These are phyloP conservation scores for Cornus suecica DNA, from an alignment of 148 eudicot genomes.

Conservation along the genomic window DNA sequence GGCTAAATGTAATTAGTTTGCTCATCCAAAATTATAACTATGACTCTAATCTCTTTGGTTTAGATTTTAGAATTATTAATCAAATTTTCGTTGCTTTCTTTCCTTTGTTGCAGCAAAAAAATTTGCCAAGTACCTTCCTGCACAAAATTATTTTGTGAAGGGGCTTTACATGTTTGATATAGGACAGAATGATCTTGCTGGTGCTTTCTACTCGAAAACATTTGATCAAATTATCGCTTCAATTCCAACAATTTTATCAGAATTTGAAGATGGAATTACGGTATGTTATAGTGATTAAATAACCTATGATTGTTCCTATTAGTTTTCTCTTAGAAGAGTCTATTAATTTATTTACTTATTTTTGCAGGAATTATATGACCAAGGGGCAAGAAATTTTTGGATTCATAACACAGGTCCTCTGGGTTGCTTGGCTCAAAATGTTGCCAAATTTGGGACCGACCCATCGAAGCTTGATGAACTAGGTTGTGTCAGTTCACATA, in stretches of 20 bases:
- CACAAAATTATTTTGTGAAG: conserved; percentile 57
- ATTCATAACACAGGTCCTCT: conserved; percentile 94
- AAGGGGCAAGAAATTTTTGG: conserved; percentile 91
- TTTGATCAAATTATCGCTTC: conserved; percentile 79
- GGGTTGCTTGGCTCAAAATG: conserved; percentile 78
- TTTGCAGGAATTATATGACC: conserved; percentile 59
- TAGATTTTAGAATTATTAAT: background rate
- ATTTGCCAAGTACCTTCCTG: conserved; percentile 63
- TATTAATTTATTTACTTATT: background rate
- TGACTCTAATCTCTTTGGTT: background rate
- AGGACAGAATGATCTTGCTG: conserved; percentile 92
- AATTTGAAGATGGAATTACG: conserved; percentile 75
- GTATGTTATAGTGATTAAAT: conserved; percentile 23
- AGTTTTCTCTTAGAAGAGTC: background rate
- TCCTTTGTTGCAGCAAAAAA: conserved; percentile 51
- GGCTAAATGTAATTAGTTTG: conserved; percentile 36
- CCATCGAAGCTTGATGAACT: conserved; percentile 65
- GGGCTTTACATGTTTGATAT: conserved; percentile 92
- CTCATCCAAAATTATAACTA: too few species aligned
- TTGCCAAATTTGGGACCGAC: conserved; percentile 72
- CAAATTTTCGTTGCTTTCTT: background rate
- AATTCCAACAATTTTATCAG: conserved; percentile 64
- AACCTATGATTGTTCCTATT: background rate
- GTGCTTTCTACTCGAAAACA: conserved; percentile 78
- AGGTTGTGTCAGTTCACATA: conserved; percentile 79